Conservation (phyloP, 2,329 filamentous ascomycete species). For the Curvularia hawaiiensis region DNA sequence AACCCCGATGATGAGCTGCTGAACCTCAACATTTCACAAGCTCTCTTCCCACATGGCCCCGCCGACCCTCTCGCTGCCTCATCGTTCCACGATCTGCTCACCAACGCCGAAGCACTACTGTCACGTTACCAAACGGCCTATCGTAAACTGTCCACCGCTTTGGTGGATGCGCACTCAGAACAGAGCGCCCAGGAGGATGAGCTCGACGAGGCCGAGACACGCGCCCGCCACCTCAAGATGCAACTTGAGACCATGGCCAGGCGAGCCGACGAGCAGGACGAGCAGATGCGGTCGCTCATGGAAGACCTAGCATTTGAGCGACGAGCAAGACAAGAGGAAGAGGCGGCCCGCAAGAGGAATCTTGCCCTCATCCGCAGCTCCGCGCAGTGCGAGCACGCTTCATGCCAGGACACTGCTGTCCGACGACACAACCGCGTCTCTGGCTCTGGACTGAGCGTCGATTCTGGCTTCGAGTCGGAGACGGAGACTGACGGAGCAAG, state of each 20-base stretch:
- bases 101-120: conserved; percentile 61
- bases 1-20: conserved; percentile 56
- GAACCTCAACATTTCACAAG: conserved; percentile 59
- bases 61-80: conserved; percentile 57
- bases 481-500: conserved; percentile 56
- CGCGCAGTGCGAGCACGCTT: conserved; percentile 23
- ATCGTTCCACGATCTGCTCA: conserved; percentile 62
- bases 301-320: conserved; percentile 45
- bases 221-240: conserved; percentile 62
- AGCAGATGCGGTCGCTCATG: conserved; percentile 52
- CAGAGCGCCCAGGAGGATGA: conserved; percentile 65
- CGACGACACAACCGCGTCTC: conserved; percentile 42
- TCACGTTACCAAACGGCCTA: conserved; percentile 62
- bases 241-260: conserved; percentile 66
- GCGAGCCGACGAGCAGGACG: conserved; percentile 61
- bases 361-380: conserved; percentile 35
- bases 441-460: conserved; percentile 49
- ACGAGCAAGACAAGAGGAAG: conserved; percentile 41
- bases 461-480: conserved; percentile 66
- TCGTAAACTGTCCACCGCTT: conserved; percentile 47
- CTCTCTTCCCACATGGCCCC: conserved; percentile 60
- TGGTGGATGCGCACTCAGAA: conserved; percentile 59
- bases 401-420: conserved; percentile 22
- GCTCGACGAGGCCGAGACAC: conserved; percentile 63
- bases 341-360: conserved; percentile 41